Base-by-base conservation (phyloP, 768 basidiomycete genomes). In the Mycena floridula region DNA sequence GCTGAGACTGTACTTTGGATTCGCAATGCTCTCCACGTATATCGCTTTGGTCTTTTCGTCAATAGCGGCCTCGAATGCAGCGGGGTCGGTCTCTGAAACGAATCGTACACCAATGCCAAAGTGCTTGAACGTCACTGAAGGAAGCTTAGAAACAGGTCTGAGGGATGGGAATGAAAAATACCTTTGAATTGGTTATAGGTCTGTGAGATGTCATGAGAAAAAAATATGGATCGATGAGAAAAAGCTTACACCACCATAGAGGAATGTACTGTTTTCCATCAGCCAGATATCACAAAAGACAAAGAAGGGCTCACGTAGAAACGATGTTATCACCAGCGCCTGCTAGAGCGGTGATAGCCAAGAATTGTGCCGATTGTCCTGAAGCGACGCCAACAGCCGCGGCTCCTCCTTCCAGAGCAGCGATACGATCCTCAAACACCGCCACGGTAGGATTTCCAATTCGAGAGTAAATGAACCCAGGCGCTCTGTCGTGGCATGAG, bases 181-280 rank as follows among this genome's bases (percentile, higher is more conserved):
- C n/a, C n/a, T 68, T 84, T 85, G 65, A 85, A 79, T 59, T 85
- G 84, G 50, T 85, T 85, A 63, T 77, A 85, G 5, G 81, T 83
- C 79, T 79, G 39, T 39, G 26, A 37, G 37, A 16, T 13, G 41
- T 23, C 20, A 21, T 40, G 15, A 43, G 23, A 7, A 36, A 40
- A 8, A 7, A 25, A 5, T 5, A 45, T 15, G 24, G 37, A 38
- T 20, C 28, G 24, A 5, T 18, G 32, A 41, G 25, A n/a, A 23
- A 27, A 39, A n/a, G 63, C 77, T 55, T 56, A 82, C 81, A 18
- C 84, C 83, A 37, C 84, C 84, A 45, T 86, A 87, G 15, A 87
- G 66, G 54, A 69, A 76, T 8, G 81, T 76, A 1, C 79, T 82
- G 38, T 11, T 15, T 16, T 9, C 7, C 1, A 22, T n/a, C 9